Percentiles rank a stretch among this genome's conserved stretches.
These are phyloP conservation scores for Acmispon strigosus DNA, from an alignment of 306 rosid species.

Conservation along the genomic window DNA sequence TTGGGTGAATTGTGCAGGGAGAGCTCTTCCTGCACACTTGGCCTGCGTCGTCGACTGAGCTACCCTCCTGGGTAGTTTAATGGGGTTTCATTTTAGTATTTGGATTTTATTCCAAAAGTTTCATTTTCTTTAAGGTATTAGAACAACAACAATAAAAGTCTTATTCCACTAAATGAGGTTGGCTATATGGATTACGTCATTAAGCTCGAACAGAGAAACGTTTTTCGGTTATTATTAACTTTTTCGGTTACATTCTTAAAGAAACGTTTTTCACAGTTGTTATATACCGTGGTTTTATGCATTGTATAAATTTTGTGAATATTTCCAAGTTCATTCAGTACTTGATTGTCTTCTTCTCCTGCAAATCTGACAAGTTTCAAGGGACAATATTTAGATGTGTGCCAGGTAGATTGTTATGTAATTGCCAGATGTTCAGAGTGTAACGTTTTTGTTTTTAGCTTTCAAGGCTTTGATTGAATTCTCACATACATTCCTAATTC, in stretches of 20 bases:
- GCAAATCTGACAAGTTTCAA: conserved; percentile 37
- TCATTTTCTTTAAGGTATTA: neutral
- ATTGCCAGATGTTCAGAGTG: conserved; percentile 33
- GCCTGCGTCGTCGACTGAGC: too few species aligned
- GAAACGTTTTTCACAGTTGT: neutral
- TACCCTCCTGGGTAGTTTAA: neutral
- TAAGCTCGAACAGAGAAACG: too few species aligned
- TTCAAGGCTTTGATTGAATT: conserved; percentile 23
- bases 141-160: too few species aligned
- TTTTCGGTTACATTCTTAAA: neutral
- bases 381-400: conserved; percentile 14
- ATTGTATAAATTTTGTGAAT: neutral
- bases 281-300: neutral
- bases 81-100: conserved; percentile 20
- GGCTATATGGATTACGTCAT: too few species aligned
- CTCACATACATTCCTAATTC: conserved; percentile 5
- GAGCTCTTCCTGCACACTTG: too few species aligned
- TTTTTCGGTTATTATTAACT: neutral
- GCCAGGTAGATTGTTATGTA: conserved; percentile 33
- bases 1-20: too few species aligned
- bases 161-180: too few species aligned
- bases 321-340: neutral
- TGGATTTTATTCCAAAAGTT: conserved; percentile 8
- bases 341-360: conserved; percentile 31
- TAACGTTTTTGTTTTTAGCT: conserved; percentile 29